Evolutionary conservation across 805 yeast species (phyloP).

Genomic region (Monosporozyma aquatica): DNA sequence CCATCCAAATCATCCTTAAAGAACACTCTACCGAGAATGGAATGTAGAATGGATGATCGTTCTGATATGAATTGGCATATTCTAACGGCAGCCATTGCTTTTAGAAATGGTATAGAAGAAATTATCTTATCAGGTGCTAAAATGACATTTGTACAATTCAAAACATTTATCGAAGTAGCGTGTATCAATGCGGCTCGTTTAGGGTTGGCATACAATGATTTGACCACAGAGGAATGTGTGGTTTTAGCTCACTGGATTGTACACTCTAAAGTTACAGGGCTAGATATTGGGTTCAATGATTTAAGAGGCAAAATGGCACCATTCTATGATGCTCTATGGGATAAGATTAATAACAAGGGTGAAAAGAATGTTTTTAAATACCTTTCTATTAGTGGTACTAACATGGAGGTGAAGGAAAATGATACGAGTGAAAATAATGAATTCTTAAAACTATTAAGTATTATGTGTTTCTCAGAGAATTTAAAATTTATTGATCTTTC

Average conservation of each 20-base stretch:
- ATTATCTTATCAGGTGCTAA: constrained; percentile 75
- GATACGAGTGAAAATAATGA: constrained; percentile 30
- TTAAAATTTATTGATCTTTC: constrained; percentile 71
- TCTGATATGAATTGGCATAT: constrained; percentile 78
- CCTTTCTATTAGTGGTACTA: constrained; percentile 60
- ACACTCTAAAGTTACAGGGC: constrained; percentile 44
- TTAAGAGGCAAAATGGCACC: constrained; percentile 31
- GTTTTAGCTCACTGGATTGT: constrained; percentile 52
- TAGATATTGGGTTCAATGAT: constrained; percentile 82
- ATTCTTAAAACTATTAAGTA: constrained; percentile 34
- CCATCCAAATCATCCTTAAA: constrained; percentile 30
- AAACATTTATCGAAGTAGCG: constrained; percentile 54
- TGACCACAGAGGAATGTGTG: constrained; percentile 48
- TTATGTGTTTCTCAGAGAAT: constrained; percentile 44
- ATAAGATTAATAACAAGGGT: constrained; percentile 18
- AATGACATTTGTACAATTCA: constrained; percentile 45
- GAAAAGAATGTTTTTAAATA: constrained; percentile 33
- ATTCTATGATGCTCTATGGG: constrained; percentile 21
- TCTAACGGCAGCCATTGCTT: constrained; percentile 63
- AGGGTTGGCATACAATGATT: constrained; percentile 73
- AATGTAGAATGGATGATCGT: constrained; percentile 35
- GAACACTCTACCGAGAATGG: constrained; percentile 31
- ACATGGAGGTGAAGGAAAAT: constrained; percentile 40
- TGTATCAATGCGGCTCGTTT: constrained; percentile 47
- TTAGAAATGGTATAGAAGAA: constrained; percentile 74